A percentile compares a stretch with the other conserved stretches of the same genome.
These are phyloP conservation scores for Macroventuria anomochaeta DNA, from an alignment of 2,329 filamentous ascomycete species.

Conservation along the genomic window DNA sequence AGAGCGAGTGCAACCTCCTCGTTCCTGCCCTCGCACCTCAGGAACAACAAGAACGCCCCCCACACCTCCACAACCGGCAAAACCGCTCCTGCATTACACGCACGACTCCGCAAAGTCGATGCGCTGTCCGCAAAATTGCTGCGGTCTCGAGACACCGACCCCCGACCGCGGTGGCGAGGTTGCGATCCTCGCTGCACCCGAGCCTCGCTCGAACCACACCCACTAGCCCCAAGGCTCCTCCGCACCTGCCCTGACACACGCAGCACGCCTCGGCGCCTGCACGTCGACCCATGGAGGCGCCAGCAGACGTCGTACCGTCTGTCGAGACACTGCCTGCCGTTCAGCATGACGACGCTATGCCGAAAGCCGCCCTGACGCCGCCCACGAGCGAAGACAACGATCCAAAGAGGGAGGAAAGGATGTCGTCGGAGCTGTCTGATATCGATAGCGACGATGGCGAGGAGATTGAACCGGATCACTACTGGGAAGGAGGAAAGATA, in stretches of 20 bases:
- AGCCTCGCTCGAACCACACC: slow-evolving; percentile 32
- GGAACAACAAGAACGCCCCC: slow-evolving; percentile 26
- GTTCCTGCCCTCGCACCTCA: slow-evolving; percentile 26
- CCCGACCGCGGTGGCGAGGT: slow-evolving; percentile 36
- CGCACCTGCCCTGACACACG: slow-evolving; percentile 27
- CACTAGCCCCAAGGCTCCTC: slow-evolving; percentile 32
- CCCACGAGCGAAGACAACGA: slow-evolving; percentile 60
- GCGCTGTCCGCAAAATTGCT: slow-evolving; percentile 34
- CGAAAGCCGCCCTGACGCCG: slow-evolving; percentile 56
- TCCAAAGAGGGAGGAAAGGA: slow-evolving; percentile 50
- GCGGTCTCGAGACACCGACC: slow-evolving; percentile 25
- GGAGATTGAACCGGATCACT: slow-evolving; percentile 84
- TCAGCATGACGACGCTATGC: slow-evolving; percentile 34
- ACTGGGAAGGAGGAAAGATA: slow-evolving; percentile 80
- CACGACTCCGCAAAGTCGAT: slow-evolving; percentile 19
- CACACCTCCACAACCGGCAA: slow-evolving; percentile 18
- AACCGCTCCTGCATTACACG: not conserved
- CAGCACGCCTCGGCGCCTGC: slow-evolving; percentile 26
- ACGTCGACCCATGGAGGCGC: slow-evolving; percentile 38
- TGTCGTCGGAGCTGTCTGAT: slow-evolving; percentile 58
- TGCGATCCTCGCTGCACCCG: slow-evolving; percentile 36
- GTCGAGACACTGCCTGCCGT: slow-evolving; percentile 37
- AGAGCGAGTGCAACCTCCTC: slow-evolving; percentile 30
- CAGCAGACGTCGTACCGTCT: slow-evolving; percentile 41
- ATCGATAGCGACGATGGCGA: slow-evolving; percentile 60